Percentiles rank a stretch among this genome's conserved stretches.
These are phyloP conservation scores for Neocatenulostroma microsporum DNA, from an alignment of 2,329 filamentous ascomycete genomes.

Conservation along the genomic window DNA sequence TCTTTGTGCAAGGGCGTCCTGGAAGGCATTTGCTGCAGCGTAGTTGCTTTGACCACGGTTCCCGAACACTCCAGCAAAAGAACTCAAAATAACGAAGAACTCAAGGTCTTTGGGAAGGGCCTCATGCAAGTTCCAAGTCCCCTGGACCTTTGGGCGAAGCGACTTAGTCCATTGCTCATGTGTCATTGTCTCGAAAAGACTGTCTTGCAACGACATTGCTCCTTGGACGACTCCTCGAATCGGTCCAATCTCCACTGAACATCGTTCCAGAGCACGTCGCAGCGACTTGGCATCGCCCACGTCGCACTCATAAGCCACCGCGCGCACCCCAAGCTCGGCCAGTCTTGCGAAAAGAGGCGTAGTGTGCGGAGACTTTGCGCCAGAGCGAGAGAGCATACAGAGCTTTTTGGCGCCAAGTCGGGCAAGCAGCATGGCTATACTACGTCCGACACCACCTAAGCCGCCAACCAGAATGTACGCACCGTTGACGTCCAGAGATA, in stretches of 20 bases:
- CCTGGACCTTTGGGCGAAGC: constrained; percentile 11
- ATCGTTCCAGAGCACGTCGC: too few species aligned
- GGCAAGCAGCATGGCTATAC: background rate
- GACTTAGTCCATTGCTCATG: constrained; percentile 3
- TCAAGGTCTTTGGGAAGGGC: too few species aligned
- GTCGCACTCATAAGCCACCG: too few species aligned
- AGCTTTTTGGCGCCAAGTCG: background rate
- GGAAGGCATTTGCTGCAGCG: constrained; percentile 41
- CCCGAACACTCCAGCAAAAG: constrained; percentile 49
- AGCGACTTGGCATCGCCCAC: too few species aligned
- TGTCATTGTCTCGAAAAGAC: too few species aligned
- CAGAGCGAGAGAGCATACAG: background rate
- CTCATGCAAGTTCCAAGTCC: constrained; percentile 44
- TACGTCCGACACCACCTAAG: background rate
- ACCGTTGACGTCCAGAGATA: background rate
- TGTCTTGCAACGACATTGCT: too few species aligned
- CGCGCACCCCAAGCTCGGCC: background rate
- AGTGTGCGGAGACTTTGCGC: background rate
- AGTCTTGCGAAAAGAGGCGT: background rate
- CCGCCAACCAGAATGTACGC: background rate
- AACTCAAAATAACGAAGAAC: constrained; percentile 48
- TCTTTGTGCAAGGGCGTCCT: constrained; percentile 22
- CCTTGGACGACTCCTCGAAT: too few species aligned
- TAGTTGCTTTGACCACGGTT: constrained; percentile 53
- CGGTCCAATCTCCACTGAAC: too few species aligned